Conservation (phyloP, 495 filamentous ascomycete species). For the Penicillium ochrochloron region DNA sequence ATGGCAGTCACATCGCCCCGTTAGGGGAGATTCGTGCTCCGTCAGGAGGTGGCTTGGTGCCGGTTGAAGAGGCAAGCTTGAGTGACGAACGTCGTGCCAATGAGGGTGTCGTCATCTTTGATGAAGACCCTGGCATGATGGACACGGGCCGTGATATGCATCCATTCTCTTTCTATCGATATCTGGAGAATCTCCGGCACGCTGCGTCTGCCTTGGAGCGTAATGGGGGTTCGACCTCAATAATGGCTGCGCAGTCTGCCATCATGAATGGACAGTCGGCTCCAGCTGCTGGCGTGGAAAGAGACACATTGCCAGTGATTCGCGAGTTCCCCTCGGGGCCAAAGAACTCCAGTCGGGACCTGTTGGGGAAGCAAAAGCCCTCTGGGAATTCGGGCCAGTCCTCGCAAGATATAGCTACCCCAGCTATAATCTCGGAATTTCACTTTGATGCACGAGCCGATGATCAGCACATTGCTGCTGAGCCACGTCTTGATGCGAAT, state of each 20-base stretch:
- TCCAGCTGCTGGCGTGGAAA: slow-evolving; percentile 3
- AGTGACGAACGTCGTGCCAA: slow-evolving; percentile 37
- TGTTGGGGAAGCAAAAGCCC: slow-evolving; percentile 32
- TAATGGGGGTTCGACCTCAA: slow-evolving; percentile 6
- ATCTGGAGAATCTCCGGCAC: slow-evolving; percentile 37
- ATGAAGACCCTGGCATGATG: slow-evolving; percentile 38
- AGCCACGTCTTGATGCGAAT: neutral
- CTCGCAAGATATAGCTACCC: slow-evolving; percentile 34
- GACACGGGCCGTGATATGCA: slow-evolving; percentile 35
- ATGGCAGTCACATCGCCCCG: slow-evolving; percentile 65
- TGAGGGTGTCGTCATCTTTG: slow-evolving; percentile 43
- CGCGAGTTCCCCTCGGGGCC: slow-evolving; percentile 42
- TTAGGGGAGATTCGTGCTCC: slow-evolving; percentile 58
- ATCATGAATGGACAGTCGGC: slow-evolving; percentile 3
- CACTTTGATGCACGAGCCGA: slow-evolving; percentile 46
- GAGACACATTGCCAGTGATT: slow-evolving; percentile 22
- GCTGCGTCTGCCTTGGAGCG: slow-evolving; percentile 27
- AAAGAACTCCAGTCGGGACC: slow-evolving; percentile 34
- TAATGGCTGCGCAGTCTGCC: slow-evolving; percentile 20
- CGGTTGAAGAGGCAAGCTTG: slow-evolving; percentile 50
- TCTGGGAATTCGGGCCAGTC: slow-evolving; percentile 15
- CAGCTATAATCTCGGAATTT: slow-evolving; percentile 48
- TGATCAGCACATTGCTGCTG: slow-evolving; percentile 7
- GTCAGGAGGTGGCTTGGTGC: slow-evolving; percentile 37
- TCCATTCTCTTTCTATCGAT: slow-evolving; percentile 40